Percentiles rank a stretch among this genome's conserved stretches.
phyloP scores from a whole-genome alignment of 1,284 basidiomycete species.

The Ustilago bromivora region DNA sequence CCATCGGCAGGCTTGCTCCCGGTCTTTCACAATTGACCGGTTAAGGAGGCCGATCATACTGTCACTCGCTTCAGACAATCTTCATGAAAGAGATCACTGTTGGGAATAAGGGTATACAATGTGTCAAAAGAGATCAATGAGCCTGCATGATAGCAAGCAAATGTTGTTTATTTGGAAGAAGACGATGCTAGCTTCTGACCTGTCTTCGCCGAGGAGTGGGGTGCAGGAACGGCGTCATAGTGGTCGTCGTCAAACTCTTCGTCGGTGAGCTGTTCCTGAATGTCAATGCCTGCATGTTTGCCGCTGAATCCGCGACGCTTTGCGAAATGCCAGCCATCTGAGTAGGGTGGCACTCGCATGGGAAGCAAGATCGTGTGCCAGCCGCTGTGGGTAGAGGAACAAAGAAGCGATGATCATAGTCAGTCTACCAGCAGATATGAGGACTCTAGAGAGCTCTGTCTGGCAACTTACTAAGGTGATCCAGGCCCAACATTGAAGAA shows the following conservation, averaged over 20 bases:
- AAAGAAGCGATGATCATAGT: neutral
- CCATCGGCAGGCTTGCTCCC: neutral
- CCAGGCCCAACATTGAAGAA: constrained; percentile 88
- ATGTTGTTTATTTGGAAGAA: neutral
- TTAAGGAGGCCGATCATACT: neutral
- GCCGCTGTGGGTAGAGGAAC: constrained; percentile 73
- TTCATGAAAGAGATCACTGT: neutral
- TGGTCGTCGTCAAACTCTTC: constrained; percentile 67
- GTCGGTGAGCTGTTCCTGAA: constrained; percentile 73
- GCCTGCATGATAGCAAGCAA: neutral
- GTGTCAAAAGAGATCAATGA: neutral
- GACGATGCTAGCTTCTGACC: neutral
- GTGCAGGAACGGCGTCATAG: constrained; percentile 9
- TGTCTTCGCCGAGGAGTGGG: neutral
- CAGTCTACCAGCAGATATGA: neutral
- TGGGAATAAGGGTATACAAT: constrained; percentile 4
- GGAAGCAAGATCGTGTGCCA: constrained; percentile 84
- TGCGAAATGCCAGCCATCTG: constrained; percentile 86
- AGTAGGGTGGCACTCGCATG: constrained; percentile 81
- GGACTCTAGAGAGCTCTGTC: neutral
- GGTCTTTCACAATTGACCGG: neutral
- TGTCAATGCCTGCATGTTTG: constrained; percentile 70
- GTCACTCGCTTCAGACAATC: neutral
- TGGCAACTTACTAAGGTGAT: constrained; percentile 27
- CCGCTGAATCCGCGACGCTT: constrained; percentile 75